Percentiles rank a stretch among this genome's conserved stretches.
Conservation (phyloP, 163 green algal genomes). For the Scenedesmus sp. region DNA sequence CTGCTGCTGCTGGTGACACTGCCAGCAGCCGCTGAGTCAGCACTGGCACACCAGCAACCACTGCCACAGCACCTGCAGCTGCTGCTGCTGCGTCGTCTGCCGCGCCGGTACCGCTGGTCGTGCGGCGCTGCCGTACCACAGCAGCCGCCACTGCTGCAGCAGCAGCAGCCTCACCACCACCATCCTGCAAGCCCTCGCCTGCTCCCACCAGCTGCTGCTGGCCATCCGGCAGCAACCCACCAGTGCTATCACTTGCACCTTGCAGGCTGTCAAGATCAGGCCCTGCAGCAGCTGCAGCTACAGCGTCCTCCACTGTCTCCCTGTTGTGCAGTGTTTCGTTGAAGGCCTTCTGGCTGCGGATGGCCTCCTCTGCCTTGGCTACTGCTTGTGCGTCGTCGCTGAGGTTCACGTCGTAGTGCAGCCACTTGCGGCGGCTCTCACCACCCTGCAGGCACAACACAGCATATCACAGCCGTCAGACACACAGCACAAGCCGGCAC, state of each 20-base stretch:
- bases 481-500: neutral
- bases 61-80: neutral
- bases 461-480: neutral
- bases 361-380: slow-evolving; percentile 7
- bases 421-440: slow-evolving; percentile 34
- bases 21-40: neutral
- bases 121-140: neutral
- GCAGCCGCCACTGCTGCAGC: neutral
- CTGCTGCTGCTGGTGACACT: neutral
- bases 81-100: neutral
- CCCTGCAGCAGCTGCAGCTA: neutral
- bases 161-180: neutral
- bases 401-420: slow-evolving; percentile 35
- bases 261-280: neutral
- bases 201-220: slow-evolving; percentile 56
- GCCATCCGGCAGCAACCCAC: no score
- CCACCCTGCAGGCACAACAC: slow-evolving; percentile 18
- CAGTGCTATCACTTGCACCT: neutral
- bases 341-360: slow-evolving; percentile 21
- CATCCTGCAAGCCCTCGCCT: slow-evolving; percentile 47
- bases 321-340: slow-evolving; percentile 42
- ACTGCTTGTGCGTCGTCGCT: neutral
- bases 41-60: slow-evolving; percentile 35
- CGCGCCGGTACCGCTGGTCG: neutral
- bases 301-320: neutral